Evolutionary conservation across 768 basidiomycete genomes (phyloP).

Genomic region (Tricholomella constricta): DNA sequence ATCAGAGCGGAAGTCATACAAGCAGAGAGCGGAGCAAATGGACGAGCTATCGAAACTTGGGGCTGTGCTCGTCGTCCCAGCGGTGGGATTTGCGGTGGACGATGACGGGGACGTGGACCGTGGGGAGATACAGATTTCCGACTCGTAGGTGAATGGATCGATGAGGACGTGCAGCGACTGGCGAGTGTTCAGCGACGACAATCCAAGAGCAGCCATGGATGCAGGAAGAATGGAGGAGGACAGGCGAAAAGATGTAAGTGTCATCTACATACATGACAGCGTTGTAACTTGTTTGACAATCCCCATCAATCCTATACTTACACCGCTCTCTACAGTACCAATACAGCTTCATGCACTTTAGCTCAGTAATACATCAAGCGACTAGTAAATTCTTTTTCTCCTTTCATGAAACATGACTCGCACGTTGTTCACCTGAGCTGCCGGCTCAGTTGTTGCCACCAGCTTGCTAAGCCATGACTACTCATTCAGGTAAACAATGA

Average conservation of each 20-base stretch:
- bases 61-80: constrained; percentile 32
- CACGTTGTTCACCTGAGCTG: too few species aligned
- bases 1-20: constrained; percentile 66
- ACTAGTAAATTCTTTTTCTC: too few species aligned
- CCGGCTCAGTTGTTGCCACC: too few species aligned
- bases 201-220: constrained; percentile 30
- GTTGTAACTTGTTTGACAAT: neutral
- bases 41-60: constrained; percentile 32
- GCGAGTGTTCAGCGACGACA: constrained; percentile 35
- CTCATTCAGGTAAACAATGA: too few species aligned
- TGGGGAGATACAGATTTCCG: constrained; percentile 31
- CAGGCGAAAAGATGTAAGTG: neutral
- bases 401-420: too few species aligned
- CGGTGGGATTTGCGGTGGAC: constrained; percentile 32
- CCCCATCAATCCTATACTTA: too few species aligned
- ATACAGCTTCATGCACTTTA: too few species aligned
- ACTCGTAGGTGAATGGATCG: constrained; percentile 34
- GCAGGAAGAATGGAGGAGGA: neutral
- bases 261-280: constrained; percentile 1
- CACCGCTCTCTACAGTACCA: too few species aligned
- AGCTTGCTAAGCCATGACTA: too few species aligned
- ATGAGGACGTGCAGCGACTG: constrained; percentile 44
- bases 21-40: constrained; percentile 59
- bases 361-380: too few species aligned
- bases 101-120: constrained; percentile 37